Evolutionary conservation across 1,284 basidiomycete genomes (phyloP).

Genomic region (Chalciporus piperatoides): DNA sequence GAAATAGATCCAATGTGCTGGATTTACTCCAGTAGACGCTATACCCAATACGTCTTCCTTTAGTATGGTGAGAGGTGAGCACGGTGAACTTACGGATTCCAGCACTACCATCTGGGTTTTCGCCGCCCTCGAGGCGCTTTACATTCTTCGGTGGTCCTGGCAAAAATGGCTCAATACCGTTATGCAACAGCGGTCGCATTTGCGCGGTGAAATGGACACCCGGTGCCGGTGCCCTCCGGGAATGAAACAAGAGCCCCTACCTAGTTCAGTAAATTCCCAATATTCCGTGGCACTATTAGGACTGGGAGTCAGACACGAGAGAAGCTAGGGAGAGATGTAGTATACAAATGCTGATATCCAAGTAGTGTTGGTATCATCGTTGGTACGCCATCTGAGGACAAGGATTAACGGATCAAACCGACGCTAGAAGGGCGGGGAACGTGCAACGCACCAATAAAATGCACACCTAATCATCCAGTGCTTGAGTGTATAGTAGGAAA

Average conservation of each 20-base stretch:
- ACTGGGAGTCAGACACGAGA: conserved; percentile 1
- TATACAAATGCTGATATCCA: conserved; percentile 46
- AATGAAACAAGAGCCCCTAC: conserved; percentile 19
- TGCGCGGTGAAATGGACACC: neutral
- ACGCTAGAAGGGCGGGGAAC: neutral
- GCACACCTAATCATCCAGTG: conserved; percentile 31
- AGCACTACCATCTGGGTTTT: conserved; percentile 41
- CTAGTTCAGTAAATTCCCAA: conserved; percentile 42
- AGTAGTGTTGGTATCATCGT: conserved; percentile 38
- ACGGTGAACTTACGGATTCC: conserved; percentile 35
- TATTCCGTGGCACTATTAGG: conserved; percentile 40
- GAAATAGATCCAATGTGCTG: conserved; percentile 41
- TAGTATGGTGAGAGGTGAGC: neutral
- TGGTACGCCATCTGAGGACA: conserved; percentile 41
- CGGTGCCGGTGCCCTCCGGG: neutral
- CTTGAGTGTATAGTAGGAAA: neutral
- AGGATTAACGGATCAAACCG: neutral
- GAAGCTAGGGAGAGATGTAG: neutral
- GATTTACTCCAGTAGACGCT: conserved; percentile 43
- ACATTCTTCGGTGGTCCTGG: conserved; percentile 33
- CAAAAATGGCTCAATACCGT: conserved; percentile 3
- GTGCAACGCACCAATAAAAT: conserved; percentile 34
- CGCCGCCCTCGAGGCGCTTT: conserved; percentile 36
- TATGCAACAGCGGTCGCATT: conserved; percentile 4
- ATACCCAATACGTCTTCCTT: neutral